Base-by-base conservation (phyloP, 257 asterid species). In the Fraxinus quadrangulata region DNA sequence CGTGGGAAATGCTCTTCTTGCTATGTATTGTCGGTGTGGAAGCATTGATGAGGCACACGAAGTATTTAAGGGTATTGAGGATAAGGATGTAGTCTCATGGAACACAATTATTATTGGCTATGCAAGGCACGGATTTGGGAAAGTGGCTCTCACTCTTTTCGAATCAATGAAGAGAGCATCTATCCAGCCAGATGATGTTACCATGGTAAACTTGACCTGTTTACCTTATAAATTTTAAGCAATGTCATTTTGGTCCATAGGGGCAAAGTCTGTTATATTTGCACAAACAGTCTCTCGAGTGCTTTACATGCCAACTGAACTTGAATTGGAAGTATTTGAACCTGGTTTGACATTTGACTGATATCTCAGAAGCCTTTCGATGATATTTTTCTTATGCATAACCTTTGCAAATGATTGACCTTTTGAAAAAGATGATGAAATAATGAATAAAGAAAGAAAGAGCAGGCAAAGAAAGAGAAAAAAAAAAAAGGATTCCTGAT, bases 21-120 rank as follows among this genome's bases (percentile, higher is more conserved):
- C 97, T 61, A 90, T 93, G 97, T 95, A 95, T 63, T 91, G 97
- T 83, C 90, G 92, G 75, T 95, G 99, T 70, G 99, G 99, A 80
- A 87, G 93, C 87, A 95, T 95, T 28, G 87, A 84, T 16, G 97
- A 95, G 88, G 97, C 98, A 1, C 81, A 79, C 51, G 87, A 84
- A 73, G 85, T 91, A 36, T 95, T 95, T 67, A 45, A 66, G 67
- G 85, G 85, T 61, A 93, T 93, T 26, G 82, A 81, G 71, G 97
- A 89, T 75, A 91, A 89, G 88, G 98, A 95, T 82, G 85, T 80
- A 1, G 88, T 95, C 82, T 90, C 99, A 11, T 95, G 99, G 99
- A 95, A 93, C 84, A 95, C 99, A 31, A 87, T 93, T 81, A 89
- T 95, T 74, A 84, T 77, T 76, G 98, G 99, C 67, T 95, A 91